These are phyloP conservation scores for Stentor roeselii DNA, from an alignment of 73 alveolate species.

Conservation along the genomic window DNA sequence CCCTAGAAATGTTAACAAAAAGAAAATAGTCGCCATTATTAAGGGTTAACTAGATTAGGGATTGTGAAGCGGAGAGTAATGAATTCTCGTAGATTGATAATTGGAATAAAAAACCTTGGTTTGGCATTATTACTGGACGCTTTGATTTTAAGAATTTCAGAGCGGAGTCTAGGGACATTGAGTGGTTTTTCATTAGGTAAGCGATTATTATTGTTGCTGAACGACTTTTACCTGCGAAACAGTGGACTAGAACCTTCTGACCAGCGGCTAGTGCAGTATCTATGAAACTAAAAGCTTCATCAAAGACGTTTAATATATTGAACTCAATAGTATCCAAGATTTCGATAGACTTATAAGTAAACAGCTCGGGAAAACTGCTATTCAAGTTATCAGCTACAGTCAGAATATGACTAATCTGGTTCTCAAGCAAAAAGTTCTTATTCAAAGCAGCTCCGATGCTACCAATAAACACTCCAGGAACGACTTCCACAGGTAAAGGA, in stretches of 20 bases:
- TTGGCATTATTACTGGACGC: neutral
- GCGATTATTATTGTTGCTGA: conserved; percentile 34
- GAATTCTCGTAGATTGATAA: neutral
- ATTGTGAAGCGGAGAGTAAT: neutral
- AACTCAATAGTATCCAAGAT: neutral
- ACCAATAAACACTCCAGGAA: conserved; percentile 15
- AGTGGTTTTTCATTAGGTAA: conserved; percentile 28
- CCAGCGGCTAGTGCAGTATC: conserved; percentile 8
- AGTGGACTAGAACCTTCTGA: conserved; percentile 55
- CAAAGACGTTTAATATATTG: neutral
- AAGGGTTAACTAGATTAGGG: too few relatives aligned
- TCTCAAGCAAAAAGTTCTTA: neutral
- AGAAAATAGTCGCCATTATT: too few relatives aligned
- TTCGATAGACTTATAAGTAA: conserved; percentile 1
- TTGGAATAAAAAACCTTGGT: conserved; percentile 12
- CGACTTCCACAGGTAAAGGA: neutral
- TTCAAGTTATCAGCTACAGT: conserved; percentile 12
- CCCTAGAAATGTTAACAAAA: too few relatives aligned
- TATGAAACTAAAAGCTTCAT: neutral
- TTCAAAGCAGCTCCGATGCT: conserved; percentile 18
- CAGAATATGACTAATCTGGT: neutral
- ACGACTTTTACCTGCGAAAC: conserved; percentile 50
- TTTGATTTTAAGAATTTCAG: neutral
- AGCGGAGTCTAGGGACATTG: neutral
- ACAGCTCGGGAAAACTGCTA: neutral